Base-by-base conservation (phyloP, 768 basidiomycete species). In the Russula griseocarnosa region DNA sequence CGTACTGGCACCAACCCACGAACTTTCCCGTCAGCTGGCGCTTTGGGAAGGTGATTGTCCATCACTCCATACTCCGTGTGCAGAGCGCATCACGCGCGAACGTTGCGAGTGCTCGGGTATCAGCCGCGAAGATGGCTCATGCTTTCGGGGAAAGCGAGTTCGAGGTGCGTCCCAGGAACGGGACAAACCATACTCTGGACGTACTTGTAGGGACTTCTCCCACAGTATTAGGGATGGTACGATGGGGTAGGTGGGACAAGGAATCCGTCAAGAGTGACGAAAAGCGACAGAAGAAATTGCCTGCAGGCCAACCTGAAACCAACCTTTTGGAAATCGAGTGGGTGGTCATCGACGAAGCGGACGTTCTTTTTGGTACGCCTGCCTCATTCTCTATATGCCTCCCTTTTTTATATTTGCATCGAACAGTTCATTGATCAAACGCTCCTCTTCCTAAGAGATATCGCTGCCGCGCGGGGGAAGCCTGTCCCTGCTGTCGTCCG, bases 271-370 rank as follows among this genome's bases (percentile, higher is more conserved):
- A 68, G 30, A 60, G 76, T 69, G 67, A 67, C 71, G 70, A 72
- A 58, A 28, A 55, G 24, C 57, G 36, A 46, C 71, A 71, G 24
- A 72, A 73, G 74, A 82, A 66, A 65, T 78, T 73, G 79, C 79
- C 68, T 69, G 79, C 79, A 65, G 70, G 75, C 64, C 76, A 79
- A 52, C 80, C 83, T 5, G 79, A 86, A 70, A 81, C 90, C 75
- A 81, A 85, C 2, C 74, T 93, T 26, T 80, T 79, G 57, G 81
- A 84, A 55, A 77, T 95, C 1, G 92, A 96, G 70, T 96, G 92
- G 92, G 87, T 96, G 7, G 79, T 95, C 3, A 77, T 96, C 1
- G 94, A 97, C 65, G 94, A 97, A 71, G 94, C 94, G 0, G 94
- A 96, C 71, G 84, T 97, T 55, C 77, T 95, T 14, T 87, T 96